Base-by-base conservation (phyloP, 371 early-diverging fungal species). In the Syncephalastrum monosporum region DNA sequence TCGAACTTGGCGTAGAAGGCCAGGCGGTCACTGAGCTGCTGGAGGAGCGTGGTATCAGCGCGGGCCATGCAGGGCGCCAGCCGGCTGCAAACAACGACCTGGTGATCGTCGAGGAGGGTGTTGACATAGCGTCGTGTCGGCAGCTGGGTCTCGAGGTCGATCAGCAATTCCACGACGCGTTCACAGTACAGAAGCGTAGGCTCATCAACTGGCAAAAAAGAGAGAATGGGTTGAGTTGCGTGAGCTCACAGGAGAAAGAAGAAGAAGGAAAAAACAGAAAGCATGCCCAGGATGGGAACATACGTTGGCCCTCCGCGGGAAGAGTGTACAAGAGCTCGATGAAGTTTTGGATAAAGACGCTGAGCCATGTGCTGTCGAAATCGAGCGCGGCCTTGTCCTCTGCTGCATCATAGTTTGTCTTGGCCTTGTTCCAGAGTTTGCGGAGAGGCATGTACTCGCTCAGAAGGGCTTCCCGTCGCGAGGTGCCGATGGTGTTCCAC, bases 61-160 rank as follows among this genome's bases (percentile, higher is more conserved):
- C 83, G 72, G 29, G 61, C 68, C 33, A 73, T 82, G 27, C 90
- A 74, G 4, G 77, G 74, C 42, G 90, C 81, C 45, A 74, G 56
- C 53, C 72, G 69, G 53, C 84, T 82, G 14, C 88, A 70, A 10
- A 82, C 78, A 4, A 89, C 69, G 29, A 96, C 62, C 43, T 92
- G 82, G 60, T 89, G 91, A 61, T 97, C 97, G 15, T 86, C 79
- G 24, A 98, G 56, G 7, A 98, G 56, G 1, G 85, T 77, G 59
- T 90, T 87, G 61, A 96, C 83, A 63, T 83, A 94, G 50, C 97
- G 86, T 29, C 98, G 87, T 1, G 98, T 96, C 3, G 96, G 89
- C 29, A 96, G 68, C 72, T 96, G 97, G 15, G 91, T 77, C 61
- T 87, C 86, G 21, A 97, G 68, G 60, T 91, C 93, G 17, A 92